Evolutionary conservation across 2,329 filamentous ascomycete species (phyloP).

Genomic region (Stachybotrys chlorohalonatus): DNA sequence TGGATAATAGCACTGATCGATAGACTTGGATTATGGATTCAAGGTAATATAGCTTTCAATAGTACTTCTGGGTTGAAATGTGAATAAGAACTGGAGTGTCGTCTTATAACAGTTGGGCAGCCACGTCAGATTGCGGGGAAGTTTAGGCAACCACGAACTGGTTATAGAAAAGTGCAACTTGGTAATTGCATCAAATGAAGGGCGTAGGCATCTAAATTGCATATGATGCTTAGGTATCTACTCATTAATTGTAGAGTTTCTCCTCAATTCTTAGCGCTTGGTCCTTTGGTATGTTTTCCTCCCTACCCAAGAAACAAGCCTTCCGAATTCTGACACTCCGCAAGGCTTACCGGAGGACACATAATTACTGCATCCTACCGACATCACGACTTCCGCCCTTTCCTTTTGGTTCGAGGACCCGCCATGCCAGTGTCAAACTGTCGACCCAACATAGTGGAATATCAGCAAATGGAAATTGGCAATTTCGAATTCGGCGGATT

Average conservation of each 20-base stretch:
- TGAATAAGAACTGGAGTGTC: background rate
- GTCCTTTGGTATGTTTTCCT: background rate
- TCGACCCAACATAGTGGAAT: too few relatives aligned
- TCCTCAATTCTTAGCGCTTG: background rate
- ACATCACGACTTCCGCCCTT: background rate
- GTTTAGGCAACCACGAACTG: background rate
- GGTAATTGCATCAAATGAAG: background rate
- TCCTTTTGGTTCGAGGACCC: background rate
- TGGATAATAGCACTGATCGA: background rate
- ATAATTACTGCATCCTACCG: background rate
- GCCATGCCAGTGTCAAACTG: background rate
- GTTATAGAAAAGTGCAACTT: background rate
- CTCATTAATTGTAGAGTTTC: background rate
- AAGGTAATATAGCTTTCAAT: background rate
- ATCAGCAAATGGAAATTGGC: too few relatives aligned
- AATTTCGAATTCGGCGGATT: too few relatives aligned
- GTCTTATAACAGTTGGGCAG: background rate
- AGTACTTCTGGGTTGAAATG: background rate
- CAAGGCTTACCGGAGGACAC: background rate
- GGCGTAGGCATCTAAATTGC: background rate
- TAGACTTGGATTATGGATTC: background rate
- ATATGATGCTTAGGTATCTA: background rate
- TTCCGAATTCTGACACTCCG: background rate
- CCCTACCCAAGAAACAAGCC: too few relatives aligned
- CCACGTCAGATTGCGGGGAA: background rate